Evolutionary conservation across 2,329 filamentous ascomycete genomes (phyloP).

Genomic region (Lachnellula occidentalis): DNA sequence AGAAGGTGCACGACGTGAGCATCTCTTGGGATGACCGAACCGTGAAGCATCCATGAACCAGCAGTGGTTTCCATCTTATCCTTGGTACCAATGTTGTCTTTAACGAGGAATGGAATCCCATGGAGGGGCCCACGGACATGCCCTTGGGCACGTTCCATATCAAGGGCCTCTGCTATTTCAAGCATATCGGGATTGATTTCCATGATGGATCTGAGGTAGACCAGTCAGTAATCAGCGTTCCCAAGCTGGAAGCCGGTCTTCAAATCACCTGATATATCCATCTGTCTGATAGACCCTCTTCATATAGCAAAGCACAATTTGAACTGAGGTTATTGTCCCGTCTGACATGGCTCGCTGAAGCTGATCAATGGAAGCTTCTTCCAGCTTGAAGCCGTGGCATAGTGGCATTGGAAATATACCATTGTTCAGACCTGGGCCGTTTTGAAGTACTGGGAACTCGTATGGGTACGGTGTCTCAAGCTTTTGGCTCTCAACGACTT

Average conservation of each 20-base stretch:
- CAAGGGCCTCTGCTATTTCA: constrained; percentile 53
- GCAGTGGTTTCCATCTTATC: constrained; percentile 49
- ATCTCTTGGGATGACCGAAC: constrained; percentile 21
- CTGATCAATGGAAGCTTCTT: too few species aligned
- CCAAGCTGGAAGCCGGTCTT: constrained; percentile 9
- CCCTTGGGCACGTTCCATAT: constrained; percentile 53
- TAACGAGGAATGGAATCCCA: constrained; percentile 55
- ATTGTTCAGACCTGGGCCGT: too few species aligned
- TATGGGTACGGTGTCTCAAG: too few species aligned
- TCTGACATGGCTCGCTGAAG: constrained; percentile 53
- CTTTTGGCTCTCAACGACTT: too few species aligned
- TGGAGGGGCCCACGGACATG: constrained; percentile 58
- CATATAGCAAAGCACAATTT: constrained; percentile 59
- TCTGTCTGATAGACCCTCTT: constrained; percentile 56
- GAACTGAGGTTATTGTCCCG: constrained; percentile 51
- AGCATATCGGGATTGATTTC: constrained; percentile 65
- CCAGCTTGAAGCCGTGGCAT: too few species aligned
- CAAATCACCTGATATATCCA: constrained; percentile 53
- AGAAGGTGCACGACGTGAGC: constrained; percentile 44
- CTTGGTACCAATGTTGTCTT: constrained; percentile 55
- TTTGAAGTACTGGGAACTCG: too few species aligned
- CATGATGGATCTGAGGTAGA: constrained; percentile 45
- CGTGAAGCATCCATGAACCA: constrained; percentile 22
- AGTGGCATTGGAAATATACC: too few species aligned
- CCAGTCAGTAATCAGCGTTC: not conserved